A percentile compares a stretch with the other conserved stretches of the same genome.
phyloP scores from a whole-genome alignment of 2,329 filamentous ascomycete species.

The Chaetomiaceae sp. region DNA sequence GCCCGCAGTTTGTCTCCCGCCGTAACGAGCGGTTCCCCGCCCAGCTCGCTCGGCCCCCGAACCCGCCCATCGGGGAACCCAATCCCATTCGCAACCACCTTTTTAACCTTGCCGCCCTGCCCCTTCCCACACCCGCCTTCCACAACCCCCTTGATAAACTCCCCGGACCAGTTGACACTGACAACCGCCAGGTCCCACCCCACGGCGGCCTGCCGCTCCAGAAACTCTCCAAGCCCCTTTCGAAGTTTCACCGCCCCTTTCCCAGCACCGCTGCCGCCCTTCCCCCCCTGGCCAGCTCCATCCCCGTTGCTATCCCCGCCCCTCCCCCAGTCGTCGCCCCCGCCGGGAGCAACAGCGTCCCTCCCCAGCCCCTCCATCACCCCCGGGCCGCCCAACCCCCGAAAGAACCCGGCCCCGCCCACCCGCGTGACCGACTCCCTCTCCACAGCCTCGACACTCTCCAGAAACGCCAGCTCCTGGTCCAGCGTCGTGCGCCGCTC shows the following conservation, averaged over 20 bases:
- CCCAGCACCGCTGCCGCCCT: too few species aligned
- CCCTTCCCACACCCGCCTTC: neutral
- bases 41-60: constrained; percentile 34
- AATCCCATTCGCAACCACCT: constrained; percentile 27
- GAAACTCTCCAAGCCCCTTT: constrained; percentile 38
- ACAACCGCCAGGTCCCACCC: constrained; percentile 20
- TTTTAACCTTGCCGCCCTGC: neutral
- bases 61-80: constrained; percentile 36
- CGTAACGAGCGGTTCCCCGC: constrained; percentile 18
- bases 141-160: constrained; percentile 23
- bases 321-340: too few species aligned
- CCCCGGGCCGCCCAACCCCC: constrained; percentile 32
- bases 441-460: constrained; percentile 43
- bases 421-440: constrained; percentile 43
- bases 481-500: constrained; percentile 35
- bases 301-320: constrained; percentile 24
- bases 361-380: constrained; percentile 37
- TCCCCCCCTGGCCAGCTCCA: constrained; percentile 32
- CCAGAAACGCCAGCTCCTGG: constrained; percentile 42
- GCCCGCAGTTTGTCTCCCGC: constrained; percentile 23
- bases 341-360: constrained; percentile 20
- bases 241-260: constrained; percentile 11
- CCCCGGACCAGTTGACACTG: constrained; percentile 26
- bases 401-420: constrained; percentile 42
- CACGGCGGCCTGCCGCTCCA: constrained; percentile 7